Evolutionary conservation across 2,329 filamentous ascomycete genomes (phyloP).

Genomic region (Zymoseptoria crescenta): DNA sequence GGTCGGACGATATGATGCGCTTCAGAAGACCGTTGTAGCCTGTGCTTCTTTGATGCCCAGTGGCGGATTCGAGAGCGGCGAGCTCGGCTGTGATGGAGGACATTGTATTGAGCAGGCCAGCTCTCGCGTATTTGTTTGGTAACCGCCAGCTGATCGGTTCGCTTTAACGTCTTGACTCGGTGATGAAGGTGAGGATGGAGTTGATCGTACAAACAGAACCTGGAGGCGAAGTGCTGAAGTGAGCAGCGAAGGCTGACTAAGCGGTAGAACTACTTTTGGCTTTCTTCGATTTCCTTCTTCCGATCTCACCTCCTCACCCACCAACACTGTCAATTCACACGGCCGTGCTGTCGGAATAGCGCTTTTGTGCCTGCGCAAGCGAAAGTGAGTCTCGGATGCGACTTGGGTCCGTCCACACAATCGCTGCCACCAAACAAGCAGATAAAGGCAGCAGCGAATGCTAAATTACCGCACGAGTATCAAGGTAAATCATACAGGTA

Average conservation of each 20-base stretch:
- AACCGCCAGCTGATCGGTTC: neutral
- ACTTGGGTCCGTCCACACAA: too few relatives aligned
- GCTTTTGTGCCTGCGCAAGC: too few relatives aligned
- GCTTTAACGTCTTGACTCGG: neutral
- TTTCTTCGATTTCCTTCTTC: neutral
- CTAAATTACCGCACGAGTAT: neutral
- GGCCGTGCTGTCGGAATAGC: too few relatives aligned
- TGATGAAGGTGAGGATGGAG: neutral
- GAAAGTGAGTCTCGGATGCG: too few relatives aligned
- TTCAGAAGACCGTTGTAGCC: conserved; percentile 52
- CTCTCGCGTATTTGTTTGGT: too few relatives aligned
- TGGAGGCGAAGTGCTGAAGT: neutral
- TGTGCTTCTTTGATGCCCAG: conserved; percentile 30
- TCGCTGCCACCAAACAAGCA: neutral
- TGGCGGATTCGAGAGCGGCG: neutral
- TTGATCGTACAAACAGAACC: neutral
- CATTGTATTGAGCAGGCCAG: neutral
- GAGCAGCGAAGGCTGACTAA: neutral
- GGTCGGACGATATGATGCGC: conserved; percentile 43
- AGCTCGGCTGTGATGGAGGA: neutral
- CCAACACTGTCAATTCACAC: too few relatives aligned
- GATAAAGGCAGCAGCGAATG: neutral
- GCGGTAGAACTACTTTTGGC: neutral
- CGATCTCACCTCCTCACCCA: neutral
- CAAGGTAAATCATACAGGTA: neutral